Base-by-base conservation (phyloP, 305 asterid species). In the Petunia hybrid region DNA sequence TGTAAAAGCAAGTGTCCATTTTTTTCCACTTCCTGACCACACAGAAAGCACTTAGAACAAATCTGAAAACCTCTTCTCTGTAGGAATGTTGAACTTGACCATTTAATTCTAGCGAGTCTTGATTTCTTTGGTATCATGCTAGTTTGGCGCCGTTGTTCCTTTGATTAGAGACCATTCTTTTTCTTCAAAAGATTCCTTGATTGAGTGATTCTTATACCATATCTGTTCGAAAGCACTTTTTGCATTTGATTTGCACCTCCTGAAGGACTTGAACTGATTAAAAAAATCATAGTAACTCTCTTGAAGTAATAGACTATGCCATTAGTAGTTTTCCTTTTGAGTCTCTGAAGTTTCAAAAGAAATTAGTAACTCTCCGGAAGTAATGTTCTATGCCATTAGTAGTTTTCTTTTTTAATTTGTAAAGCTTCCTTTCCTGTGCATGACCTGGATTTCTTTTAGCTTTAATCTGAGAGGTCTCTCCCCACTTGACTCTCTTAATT, bases 381-480 rank as follows among this genome's bases (percentile, higher is more conserved):
- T 22, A 22, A 9, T 46, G 5, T 41, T 16, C 57, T 31, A 69
- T 43, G 77, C 60, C 77, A 0, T 45, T 70, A 46, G 41, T 45
- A 45, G 59, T 43, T 70, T 70, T 46, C 42, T 3, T 5, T 70
- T 46, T 22, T 59, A 70, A 10, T 45, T 3, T 46, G 59, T 31
- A 2, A 70, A 1, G 60, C 3, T 63, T 36, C n/a, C 9, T 48
- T 12, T 48, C 10, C 55, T 48, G 55, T 48, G 55, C 55, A 51
- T 10, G 57, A 8, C 12, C 57, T 8, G n/a, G 1, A 51, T 51
- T 10, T 51, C n/a, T 9, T 3, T 51, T 51, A 10, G 57, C 12
- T 31, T 70, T 70, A 45, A 45, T 45, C 55, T 45, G 60, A 70
- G 77, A 70, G 77, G 42, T 31, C 46, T 70, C 77, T 69, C 22